Conservation (phyloP, 2,329 filamentous ascomycete species). For the Colletotrichum sp. region DNA sequence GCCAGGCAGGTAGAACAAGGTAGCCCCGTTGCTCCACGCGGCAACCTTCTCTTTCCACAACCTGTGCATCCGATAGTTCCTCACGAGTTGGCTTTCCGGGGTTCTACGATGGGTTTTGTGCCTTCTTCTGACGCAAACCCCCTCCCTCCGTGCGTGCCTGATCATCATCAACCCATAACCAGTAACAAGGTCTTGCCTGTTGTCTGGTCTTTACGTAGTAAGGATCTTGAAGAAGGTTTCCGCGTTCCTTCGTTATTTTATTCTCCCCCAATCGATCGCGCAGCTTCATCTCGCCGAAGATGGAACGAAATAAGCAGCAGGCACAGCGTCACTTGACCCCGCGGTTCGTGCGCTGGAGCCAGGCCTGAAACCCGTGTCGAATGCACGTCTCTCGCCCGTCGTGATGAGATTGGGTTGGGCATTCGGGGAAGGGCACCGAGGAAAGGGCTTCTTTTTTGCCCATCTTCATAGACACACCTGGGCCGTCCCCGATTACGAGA, state of each 20-base stretch:
- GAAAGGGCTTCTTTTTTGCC: neutral
- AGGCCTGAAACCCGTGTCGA: neutral
- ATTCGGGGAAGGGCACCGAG: neutral
- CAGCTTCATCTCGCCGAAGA: neutral
- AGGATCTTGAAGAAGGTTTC: neutral
- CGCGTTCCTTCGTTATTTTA: neutral
- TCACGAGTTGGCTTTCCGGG: neutral
- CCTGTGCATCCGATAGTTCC: neutral
- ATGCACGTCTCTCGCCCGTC: neutral
- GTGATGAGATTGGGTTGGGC: neutral
- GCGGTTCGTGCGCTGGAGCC: neutral
- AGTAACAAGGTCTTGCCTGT: neutral
- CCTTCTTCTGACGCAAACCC: neutral
- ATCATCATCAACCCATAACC: slow-evolving; percentile 3
- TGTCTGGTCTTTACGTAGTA: neutral
- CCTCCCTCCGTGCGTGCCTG: slow-evolving; percentile 13
- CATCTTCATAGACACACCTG: neutral
- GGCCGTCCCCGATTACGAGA: neutral
- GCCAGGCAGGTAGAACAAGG: neutral
- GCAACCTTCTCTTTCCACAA: neutral
- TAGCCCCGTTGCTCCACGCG: neutral
- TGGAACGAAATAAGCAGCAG: neutral
- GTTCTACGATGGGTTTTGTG: neutral
- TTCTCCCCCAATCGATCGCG: neutral
- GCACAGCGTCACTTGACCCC: neutral